Conservation (phyloP, 345 rosid genomes). For the Eucalyptus coolabah region DNA sequence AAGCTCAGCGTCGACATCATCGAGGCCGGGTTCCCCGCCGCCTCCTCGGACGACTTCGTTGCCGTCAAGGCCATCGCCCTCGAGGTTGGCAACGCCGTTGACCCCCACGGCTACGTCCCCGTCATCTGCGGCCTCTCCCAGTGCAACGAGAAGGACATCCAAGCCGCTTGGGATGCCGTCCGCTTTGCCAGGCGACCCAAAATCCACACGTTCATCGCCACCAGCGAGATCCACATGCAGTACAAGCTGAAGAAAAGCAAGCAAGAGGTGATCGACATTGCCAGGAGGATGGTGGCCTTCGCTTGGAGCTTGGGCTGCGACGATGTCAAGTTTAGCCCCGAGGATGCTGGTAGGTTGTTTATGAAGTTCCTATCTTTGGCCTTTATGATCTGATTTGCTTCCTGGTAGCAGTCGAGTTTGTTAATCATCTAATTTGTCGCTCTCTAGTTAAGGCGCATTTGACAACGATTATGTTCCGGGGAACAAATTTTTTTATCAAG, state of each 20-base stretch:
- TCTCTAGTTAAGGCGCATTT: not conserved
- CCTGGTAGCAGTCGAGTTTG: not conserved
- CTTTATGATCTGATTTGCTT: not conserved
- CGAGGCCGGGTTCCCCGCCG: constrained; percentile 84
- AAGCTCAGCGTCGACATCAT: constrained; percentile 83
- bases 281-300: constrained; percentile 57
- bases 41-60: constrained; percentile 74
- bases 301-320: constrained; percentile 83
- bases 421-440: not conserved
- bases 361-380: not conserved
- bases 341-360: constrained; percentile 79
- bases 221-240: constrained; percentile 77
- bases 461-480: no score
- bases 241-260: constrained; percentile 66
- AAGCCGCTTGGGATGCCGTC: constrained; percentile 80
- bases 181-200: constrained; percentile 65
- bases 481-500: no score
- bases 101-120: constrained; percentile 57
- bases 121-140: constrained; percentile 85
- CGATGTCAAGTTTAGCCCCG: constrained; percentile 89
- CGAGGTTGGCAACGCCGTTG: constrained; percentile 57
- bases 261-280: constrained; percentile 67
- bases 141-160: constrained; percentile 71
- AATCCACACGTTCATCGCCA: constrained; percentile 80
- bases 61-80: constrained; percentile 63